Percentiles rank a stretch among this genome's conserved stretches.
Conservation (phyloP, 2,329 filamentous ascomycete species). For the Spiromastix sp. region DNA sequence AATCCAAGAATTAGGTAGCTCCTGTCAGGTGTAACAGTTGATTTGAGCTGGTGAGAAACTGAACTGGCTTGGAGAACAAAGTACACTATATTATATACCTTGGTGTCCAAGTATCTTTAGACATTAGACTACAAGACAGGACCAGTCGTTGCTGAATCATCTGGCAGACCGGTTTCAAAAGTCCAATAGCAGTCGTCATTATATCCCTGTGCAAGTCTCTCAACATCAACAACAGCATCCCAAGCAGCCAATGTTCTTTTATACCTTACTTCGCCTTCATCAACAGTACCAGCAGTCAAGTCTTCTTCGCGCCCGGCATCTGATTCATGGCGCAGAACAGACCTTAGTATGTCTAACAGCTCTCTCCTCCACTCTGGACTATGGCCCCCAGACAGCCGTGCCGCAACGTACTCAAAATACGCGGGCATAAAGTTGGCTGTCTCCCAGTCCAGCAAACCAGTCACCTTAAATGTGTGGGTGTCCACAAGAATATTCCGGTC, state of each 20-base stretch:
- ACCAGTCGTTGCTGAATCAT: conserved; percentile 1
- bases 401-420: conserved; percentile 12
- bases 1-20: too few relatives aligned
- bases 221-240: conserved; percentile 8
- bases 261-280: conserved; percentile 8
- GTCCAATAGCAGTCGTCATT: conserved; percentile 10
- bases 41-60: too few relatives aligned
- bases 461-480: conserved; percentile 10
- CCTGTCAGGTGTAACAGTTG: too few relatives aligned
- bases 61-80: too few relatives aligned
- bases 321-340: conserved; percentile 12
- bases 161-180: conserved; percentile 10
- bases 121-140: conserved; percentile 1
- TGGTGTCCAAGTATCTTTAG: too few relatives aligned
- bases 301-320: conserved; percentile 4
- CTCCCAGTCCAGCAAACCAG: conserved; percentile 13
- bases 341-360: conserved; percentile 12
- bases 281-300: not conserved
- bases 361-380: conserved; percentile 10
- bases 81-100: too few relatives aligned
- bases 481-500: conserved; percentile 12
- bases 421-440: conserved; percentile 12
- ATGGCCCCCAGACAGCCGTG: conserved; percentile 12
- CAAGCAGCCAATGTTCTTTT: conserved; percentile 9
- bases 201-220: conserved; percentile 10